phyloP scores from a whole-genome alignment of 768 basidiomycete species.

The Panaeolus cyanescens region DNA sequence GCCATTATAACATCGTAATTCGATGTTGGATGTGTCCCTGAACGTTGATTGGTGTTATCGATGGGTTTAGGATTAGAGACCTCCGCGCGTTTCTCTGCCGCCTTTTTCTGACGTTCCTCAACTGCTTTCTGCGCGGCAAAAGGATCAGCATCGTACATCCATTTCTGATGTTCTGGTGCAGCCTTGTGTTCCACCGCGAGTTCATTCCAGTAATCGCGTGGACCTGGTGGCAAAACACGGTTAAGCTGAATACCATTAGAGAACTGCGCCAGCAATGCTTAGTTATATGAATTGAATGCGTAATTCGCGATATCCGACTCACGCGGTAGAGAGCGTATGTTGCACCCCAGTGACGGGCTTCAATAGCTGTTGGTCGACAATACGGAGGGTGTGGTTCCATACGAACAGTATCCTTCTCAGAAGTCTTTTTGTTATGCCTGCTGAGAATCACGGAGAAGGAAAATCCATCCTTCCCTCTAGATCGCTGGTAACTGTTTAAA shows the following conservation, averaged over 20 bases:
- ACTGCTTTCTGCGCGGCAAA: conserved; percentile 74
- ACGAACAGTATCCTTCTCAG: conserved; percentile 66
- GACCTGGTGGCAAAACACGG: conserved; percentile 77
- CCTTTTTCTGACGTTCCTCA: conserved; percentile 63
- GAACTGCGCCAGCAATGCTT: conserved; percentile 49
- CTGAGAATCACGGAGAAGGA: conserved; percentile 72
- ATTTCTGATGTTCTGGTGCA: conserved; percentile 68
- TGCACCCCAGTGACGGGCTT: conserved; percentile 92
- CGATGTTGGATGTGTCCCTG: conserved; percentile 9
- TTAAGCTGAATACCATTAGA: conserved; percentile 77
- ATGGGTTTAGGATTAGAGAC: conserved; percentile 16
- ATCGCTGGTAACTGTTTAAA: conserved; percentile 35
- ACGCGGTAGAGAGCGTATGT: conserved; percentile 88
- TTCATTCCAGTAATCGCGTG: conserved; percentile 86
- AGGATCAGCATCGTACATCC: conserved; percentile 90
- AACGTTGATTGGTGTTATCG: conserved; percentile 15
- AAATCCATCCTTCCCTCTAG: conserved; percentile 46
- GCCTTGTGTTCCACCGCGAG: conserved; percentile 70
- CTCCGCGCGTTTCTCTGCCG: conserved; percentile 46
- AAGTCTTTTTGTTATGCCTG: conserved; percentile 69
- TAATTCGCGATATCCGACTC: conserved; percentile 34
- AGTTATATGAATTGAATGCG: conserved; percentile 9
- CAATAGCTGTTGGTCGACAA: conserved; percentile 62
- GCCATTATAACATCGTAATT: conserved; percentile 85
- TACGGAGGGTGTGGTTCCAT: conserved; percentile 77